These are phyloP conservation scores for Suhomyces prunicola DNA, from an alignment of 805 yeast species.

Conservation along the genomic window DNA sequence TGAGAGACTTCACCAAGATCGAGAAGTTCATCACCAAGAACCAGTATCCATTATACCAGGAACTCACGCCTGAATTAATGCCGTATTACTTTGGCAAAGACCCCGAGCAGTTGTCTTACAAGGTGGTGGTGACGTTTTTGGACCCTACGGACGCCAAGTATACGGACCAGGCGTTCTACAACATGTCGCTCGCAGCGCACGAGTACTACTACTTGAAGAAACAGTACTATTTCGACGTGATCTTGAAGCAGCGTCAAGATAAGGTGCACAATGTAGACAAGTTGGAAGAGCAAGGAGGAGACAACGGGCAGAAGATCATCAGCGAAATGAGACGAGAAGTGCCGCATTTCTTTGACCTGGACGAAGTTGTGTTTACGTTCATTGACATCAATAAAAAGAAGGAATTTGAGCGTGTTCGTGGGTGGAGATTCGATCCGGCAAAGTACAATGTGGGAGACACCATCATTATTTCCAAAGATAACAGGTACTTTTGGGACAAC, in stretches of 20 bases:
- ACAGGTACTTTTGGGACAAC: constrained; percentile 30
- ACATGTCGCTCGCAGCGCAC: constrained; percentile 45
- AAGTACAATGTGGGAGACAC: constrained; percentile 51
- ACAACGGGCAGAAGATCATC: constrained; percentile 38
- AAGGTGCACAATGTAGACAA: constrained; percentile 45
- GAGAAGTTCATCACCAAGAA: constrained; percentile 48
- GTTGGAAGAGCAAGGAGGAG: constrained; percentile 44
- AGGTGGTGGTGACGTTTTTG: constrained; percentile 49
- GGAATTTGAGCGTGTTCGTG: constrained; percentile 22
- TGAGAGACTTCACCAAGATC: constrained; percentile 48
- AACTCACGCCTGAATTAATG: constrained; percentile 42
- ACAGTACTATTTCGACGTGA: constrained; percentile 35
- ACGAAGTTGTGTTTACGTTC: constrained; percentile 45
- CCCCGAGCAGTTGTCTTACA: constrained; percentile 28
- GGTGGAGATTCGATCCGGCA: constrained; percentile 39
- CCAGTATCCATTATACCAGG: constrained; percentile 51
- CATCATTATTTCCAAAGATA: constrained; percentile 48
- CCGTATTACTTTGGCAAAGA: constrained; percentile 32
- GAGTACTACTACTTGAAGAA: constrained; percentile 46
- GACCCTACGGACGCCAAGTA: constrained; percentile 36
- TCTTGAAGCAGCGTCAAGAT: constrained; percentile 21
- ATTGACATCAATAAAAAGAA: constrained; percentile 46
- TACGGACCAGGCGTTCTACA: constrained; percentile 32
- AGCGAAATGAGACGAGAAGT: constrained; percentile 48
- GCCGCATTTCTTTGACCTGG: constrained; percentile 44